These are phyloP conservation scores for Diutina catenulata DNA, from an alignment of 1,139 yeast genomes.

Conservation along the genomic window DNA sequence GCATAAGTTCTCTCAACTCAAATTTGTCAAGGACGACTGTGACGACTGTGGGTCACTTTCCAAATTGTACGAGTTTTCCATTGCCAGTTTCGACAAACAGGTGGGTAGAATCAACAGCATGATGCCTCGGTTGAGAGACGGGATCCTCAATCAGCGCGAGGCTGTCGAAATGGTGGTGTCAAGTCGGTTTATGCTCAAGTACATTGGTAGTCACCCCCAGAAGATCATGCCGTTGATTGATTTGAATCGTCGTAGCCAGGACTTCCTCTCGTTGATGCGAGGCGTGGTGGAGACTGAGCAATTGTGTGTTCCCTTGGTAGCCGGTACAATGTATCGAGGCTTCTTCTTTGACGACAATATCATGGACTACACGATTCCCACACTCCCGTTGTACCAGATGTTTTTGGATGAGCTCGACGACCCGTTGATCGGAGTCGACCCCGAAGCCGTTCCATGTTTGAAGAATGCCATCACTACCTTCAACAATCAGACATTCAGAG, in stretches of 20 bases:
- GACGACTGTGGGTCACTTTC: too few relatives aligned
- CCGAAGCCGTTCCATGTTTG: not conserved
- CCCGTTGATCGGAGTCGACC: not conserved
- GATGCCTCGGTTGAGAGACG: not conserved
- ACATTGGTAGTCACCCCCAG: not conserved
- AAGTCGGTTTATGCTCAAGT: not conserved
- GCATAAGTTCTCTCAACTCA: too few relatives aligned
- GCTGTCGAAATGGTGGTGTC: not conserved
- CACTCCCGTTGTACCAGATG: not conserved
- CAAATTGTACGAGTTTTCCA: not conserved
- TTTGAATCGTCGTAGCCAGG: not conserved
- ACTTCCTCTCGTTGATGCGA: not conserved
- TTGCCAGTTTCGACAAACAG: not conserved
- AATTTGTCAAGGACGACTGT: too few relatives aligned
- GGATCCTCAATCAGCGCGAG: not conserved
- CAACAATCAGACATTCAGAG: not conserved
- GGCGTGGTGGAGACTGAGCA: not conserved
- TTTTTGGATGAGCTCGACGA: not conserved
- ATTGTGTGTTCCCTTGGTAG: not conserved
- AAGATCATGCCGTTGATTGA: not conserved
- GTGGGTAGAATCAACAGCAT: not conserved
- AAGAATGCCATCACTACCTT: not conserved
- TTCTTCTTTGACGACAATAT: not conserved
- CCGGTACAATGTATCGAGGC: not conserved
- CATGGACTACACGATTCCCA: not conserved